Evolutionary conservation across 2,329 filamentous ascomycete genomes (phyloP), one percentile per base, ranked within the genome.

Genomic region (Xylariaceae sp.): DNA sequence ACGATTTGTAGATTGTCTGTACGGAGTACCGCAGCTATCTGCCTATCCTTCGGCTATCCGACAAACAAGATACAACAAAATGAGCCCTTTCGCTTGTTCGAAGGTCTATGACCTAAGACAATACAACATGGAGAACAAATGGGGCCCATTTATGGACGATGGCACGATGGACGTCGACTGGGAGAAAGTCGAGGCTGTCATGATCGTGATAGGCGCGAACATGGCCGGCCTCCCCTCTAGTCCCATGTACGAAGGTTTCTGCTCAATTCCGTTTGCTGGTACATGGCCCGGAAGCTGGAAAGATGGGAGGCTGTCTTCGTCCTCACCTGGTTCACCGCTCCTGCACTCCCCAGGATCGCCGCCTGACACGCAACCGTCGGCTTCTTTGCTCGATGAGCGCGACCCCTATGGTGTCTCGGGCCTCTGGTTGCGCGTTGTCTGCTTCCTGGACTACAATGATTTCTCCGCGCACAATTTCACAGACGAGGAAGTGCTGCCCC

Each of bases 151-250:
- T 56, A 67, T 76, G 57, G 69, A 77, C 40, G 85, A 90, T 57
- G 79, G 76, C 2, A 74, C 71, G 2, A 74, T 70, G 42, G 64
- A 66, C 5, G 82, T 88, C 0, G 86, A 92, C 64, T 92, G 87
- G 87, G 85, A 91, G 64, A 88, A 86, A 67, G 67, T 90, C 10
- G 86, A 91, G 64, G 82, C 84, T 7, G 77, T 89, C 43, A 79
- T 89, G 72, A 70, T 90, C 3, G 79, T 85, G 2, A 64, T 91
- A 3, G 77, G 76, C 3, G 73, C 77, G 58, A 89, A 88, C 59
- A 71, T 86, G 41, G 64, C 68, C 32, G 59, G 64, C 8, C 76
- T 78, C 53, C 66, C 70, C 11, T 61, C 74, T 8, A 64, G 70
- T 27, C 67, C 69, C 2, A 65, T 76, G 2, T 75, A 81, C 46